A percentile compares a stretch with the other conserved stretches of the same genome.
Evolutionary conservation across 1,139 yeast species (phyloP).

Genomic region (Pichia norvegensis): DNA sequence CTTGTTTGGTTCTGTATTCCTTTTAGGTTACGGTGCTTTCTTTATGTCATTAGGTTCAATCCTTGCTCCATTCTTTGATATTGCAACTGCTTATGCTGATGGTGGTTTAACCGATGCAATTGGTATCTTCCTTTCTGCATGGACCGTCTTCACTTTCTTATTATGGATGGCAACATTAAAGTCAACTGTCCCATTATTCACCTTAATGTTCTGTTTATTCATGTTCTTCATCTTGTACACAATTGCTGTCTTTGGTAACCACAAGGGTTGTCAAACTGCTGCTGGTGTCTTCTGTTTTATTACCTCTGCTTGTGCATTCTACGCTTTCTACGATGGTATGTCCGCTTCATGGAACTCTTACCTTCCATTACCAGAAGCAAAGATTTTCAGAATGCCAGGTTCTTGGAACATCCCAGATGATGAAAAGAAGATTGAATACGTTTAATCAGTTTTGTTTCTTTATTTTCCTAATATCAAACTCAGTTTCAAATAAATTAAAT

Average conservation of each 20-base stretch:
- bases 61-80: conserved; percentile 31
- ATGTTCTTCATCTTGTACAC: conserved; percentile 38
- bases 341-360: conserved; percentile 22
- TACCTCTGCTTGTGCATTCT: conserved; percentile 37
- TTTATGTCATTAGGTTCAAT: conserved; percentile 33
- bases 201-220: conserved; percentile 33
- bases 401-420: conserved; percentile 21
- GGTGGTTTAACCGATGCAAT: conserved; percentile 34
- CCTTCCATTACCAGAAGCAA: conserved; percentile 25
- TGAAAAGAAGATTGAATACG: conserved; percentile 17
- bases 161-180: conserved; percentile 36
- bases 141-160: conserved; percentile 40
- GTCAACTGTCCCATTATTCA: conserved; percentile 37
- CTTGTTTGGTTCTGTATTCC: conserved; percentile 34
- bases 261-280: conserved; percentile 31
- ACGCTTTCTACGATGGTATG: conserved; percentile 29
- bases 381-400: conserved; percentile 29
- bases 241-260: conserved; percentile 35
- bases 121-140: conserved; percentile 33
- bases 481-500: not conserved
- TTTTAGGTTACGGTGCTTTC: conserved; percentile 34
- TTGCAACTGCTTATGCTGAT: conserved; percentile 24
- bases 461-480: not conserved
- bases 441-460: conserved; percentile 8
- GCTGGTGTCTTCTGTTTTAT: conserved; percentile 40